A percentile compares a stretch with the other conserved stretches of the same genome.
phyloP scores from a whole-genome alignment of 2,329 filamentous ascomycete species.

The Rhynchosporium agropyri region DNA sequence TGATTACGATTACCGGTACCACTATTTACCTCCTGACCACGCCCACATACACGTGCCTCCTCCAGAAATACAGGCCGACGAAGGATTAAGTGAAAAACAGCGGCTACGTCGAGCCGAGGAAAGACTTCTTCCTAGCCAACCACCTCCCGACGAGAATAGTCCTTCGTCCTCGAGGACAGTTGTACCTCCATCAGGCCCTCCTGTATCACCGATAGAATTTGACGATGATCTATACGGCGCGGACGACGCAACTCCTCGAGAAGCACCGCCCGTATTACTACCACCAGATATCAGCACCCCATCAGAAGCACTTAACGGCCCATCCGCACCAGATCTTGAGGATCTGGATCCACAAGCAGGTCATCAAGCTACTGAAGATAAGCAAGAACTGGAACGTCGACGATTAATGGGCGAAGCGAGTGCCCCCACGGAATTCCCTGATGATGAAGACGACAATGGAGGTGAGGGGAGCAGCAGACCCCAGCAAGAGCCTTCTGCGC shows the following conservation, averaged over 20 bases:
- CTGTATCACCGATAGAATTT: constrained; percentile 39
- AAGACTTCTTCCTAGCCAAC: constrained; percentile 78
- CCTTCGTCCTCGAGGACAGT: constrained; percentile 46
- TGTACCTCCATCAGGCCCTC: constrained; percentile 48
- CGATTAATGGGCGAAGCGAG: constrained; percentile 56
- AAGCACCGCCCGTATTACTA: constrained; percentile 20
- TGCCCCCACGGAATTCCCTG: constrained; percentile 55
- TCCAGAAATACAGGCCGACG: constrained; percentile 62
- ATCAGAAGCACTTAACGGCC: constrained; percentile 10
- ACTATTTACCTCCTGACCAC: constrained; percentile 37
- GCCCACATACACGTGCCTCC: constrained; percentile 58
- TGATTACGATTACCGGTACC: constrained; percentile 19
- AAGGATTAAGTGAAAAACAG: constrained; percentile 77
- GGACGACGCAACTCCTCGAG: constrained; percentile 44
- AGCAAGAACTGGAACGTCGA: constrained; percentile 65
- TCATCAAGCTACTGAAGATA: constrained; percentile 60
- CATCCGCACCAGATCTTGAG: constrained; percentile 35
- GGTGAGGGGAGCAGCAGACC: constrained; percentile 38
- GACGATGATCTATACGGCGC: constrained; percentile 58
- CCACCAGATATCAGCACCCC: constrained; percentile 21
- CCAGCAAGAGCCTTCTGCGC: constrained; percentile 55
- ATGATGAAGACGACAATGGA: constrained; percentile 47
- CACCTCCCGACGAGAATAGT: constrained; percentile 53
- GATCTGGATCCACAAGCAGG: constrained; percentile 30
- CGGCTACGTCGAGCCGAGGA: constrained; percentile 76